Conservation (phyloP, 2,329 filamentous ascomycete genomes). For the Fusarium subglutinans region DNA sequence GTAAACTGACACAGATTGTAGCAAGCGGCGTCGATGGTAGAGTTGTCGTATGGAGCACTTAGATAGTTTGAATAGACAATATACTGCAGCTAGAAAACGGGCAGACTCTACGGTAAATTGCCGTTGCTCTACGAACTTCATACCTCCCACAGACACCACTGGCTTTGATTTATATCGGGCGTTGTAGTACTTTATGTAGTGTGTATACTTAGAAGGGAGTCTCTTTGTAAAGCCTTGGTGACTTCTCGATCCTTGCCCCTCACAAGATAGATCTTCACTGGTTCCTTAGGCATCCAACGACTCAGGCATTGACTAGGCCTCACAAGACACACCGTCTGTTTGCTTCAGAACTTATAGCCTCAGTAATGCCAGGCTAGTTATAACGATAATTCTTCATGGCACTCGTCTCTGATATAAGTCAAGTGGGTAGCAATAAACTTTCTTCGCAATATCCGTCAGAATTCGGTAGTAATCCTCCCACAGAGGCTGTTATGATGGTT, state of each 20-base stretch:
- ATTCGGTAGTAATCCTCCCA: neutral
- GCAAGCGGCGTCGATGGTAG: conserved; percentile 86
- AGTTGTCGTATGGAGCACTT: conserved; percentile 80
- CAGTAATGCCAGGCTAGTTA: neutral
- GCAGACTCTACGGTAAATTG: neutral
- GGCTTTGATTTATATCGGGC: neutral
- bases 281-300: neutral
- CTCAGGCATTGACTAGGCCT: neutral
- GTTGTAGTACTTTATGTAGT: neutral
- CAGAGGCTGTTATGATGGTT: neutral
- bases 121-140: neutral
- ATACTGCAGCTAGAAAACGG: conserved; percentile 1
- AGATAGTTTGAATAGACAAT: conserved; percentile 41
- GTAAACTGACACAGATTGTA: conserved; percentile 50
- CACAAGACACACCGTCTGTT: neutral
- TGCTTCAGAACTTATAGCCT: neutral
- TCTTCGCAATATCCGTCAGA: neutral
- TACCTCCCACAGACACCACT: neutral
- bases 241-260: neutral
- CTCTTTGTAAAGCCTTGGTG: neutral
- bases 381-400: neutral
- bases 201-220: too few relatives aligned
- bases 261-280: neutral
- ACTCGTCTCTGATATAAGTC: neutral
- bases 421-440: neutral